These are phyloP conservation scores for Huntiella savannae DNA, from an alignment of 2,329 filamentous ascomycete genomes.

Conservation along the genomic window DNA sequence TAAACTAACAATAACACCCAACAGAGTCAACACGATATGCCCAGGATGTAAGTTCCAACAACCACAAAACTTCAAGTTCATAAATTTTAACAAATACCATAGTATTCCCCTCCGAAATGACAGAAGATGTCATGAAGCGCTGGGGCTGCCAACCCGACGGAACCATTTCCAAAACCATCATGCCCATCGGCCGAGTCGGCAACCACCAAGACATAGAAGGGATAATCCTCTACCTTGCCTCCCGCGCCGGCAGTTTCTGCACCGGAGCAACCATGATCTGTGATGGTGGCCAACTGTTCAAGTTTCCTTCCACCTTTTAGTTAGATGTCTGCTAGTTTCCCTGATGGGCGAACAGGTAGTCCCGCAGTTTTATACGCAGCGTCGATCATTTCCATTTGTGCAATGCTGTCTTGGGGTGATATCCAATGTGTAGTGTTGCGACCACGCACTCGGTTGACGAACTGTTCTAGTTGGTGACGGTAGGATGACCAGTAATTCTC, in stretches of 20 bases:
- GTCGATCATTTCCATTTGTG: conserved; percentile 28
- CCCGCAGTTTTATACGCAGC: conserved; percentile 24
- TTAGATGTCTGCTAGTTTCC: neutral
- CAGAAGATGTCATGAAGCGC: conserved; percentile 24
- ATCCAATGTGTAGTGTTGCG: conserved; percentile 23
- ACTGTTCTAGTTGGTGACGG: conserved; percentile 26
- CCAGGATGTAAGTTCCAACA: conserved; percentile 26
- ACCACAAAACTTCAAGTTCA: neutral
- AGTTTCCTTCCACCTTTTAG: conserved; percentile 35
- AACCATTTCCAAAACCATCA: conserved; percentile 21
- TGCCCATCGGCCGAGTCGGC: conserved; percentile 42
- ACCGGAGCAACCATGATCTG: conserved; percentile 44
- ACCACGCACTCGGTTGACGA: conserved; percentile 26
- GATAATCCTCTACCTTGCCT: conserved; percentile 44
- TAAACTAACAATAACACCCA: conserved; percentile 1
- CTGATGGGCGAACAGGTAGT: conserved; percentile 10
- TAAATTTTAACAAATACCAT: conserved; percentile 7
- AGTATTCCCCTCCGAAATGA: conserved; percentile 45
- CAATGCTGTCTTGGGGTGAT: conserved; percentile 22
- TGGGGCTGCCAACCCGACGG: neutral
- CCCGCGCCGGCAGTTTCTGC: conserved; percentile 43
- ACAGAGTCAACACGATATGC: conserved; percentile 27
- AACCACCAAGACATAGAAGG: conserved; percentile 42
- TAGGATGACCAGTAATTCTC: conserved; percentile 20
- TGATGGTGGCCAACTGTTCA: conserved; percentile 42